Evolutionary conservation across 768 basidiomycete species (phyloP).

Genomic region (Suillus variegatus): DNA sequence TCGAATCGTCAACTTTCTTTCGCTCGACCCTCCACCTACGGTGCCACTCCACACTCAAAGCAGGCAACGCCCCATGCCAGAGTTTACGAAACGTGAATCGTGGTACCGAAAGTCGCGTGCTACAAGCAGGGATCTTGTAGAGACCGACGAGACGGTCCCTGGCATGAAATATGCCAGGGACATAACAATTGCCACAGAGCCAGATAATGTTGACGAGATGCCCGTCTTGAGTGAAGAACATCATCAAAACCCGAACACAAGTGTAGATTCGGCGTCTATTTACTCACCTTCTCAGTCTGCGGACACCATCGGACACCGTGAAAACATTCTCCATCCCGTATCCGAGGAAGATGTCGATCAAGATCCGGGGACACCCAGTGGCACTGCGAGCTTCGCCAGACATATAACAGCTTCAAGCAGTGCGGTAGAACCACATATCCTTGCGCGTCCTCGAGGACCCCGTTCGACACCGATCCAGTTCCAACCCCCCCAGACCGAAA

Average conservation of each 20-base stretch:
- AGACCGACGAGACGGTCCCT: constrained; percentile 28
- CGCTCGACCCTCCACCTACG: constrained; percentile 77
- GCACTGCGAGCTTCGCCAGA: constrained; percentile 28
- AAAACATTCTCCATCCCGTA: constrained; percentile 2
- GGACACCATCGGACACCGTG: constrained; percentile 19
- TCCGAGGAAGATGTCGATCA: constrained; percentile 33
- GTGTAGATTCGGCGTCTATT: constrained; percentile 23
- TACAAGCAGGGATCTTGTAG: constrained; percentile 12
- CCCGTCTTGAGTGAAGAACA: constrained; percentile 12
- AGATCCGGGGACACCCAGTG: constrained; percentile 21
- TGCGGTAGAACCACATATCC: constrained; percentile 16
- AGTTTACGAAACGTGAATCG: constrained; percentile 21
- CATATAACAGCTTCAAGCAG: constrained; percentile 17
- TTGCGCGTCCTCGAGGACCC: constrained; percentile 19
- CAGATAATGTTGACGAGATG: constrained; percentile 13
- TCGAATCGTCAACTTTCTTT: constrained; percentile 79
- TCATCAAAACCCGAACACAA: constrained; percentile 3
- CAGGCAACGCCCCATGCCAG: constrained; percentile 21
- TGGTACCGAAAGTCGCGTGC: constrained; percentile 32
- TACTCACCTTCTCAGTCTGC: constrained; percentile 30
- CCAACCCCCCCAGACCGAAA: constrained; percentile 24
- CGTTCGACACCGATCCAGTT: constrained; percentile 13
- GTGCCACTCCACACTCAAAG: constrained; percentile 25
- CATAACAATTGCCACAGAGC: constrained; percentile 27
- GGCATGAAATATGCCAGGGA: constrained; percentile 34